These are phyloP conservation scores for Yamadazyma taylorii DNA, from an alignment of 1,139 yeast genomes.

Conservation along the genomic window DNA sequence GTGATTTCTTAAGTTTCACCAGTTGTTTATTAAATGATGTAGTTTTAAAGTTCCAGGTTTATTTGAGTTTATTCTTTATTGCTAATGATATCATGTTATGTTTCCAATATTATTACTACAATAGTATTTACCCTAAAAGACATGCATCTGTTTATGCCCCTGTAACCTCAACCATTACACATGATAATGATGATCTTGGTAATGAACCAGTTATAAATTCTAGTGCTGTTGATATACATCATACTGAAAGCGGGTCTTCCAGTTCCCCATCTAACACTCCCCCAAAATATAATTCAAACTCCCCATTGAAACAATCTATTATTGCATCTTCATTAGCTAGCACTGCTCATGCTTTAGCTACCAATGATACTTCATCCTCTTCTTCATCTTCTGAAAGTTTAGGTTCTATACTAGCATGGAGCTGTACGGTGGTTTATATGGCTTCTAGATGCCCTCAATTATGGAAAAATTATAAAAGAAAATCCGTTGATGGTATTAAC, in stretches of 20 bases:
- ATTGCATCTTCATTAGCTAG: constrained; percentile 26
- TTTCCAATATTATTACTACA: constrained; percentile 76
- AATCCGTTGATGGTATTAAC: constrained; percentile 83
- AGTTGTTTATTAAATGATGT: constrained; percentile 82
- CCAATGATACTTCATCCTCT: background rate
- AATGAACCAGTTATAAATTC: background rate
- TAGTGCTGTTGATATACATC: constrained; percentile 6
- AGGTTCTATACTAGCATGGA: constrained; percentile 75
- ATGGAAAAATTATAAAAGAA: constrained; percentile 67
- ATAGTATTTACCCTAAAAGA: constrained; percentile 33
- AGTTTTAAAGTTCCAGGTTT: constrained; percentile 68
- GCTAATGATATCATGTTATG: constrained; percentile 70
- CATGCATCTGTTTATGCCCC: constrained; percentile 10
- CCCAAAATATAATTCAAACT: constrained; percentile 21
- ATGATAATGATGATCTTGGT: constrained; percentile 6
- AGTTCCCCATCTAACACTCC: constrained; percentile 16
- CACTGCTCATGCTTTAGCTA: constrained; percentile 22
- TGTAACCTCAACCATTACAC: constrained; percentile 1
- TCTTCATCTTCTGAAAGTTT: constrained; percentile 17
- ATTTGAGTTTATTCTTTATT: constrained; percentile 73
- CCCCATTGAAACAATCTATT: constrained; percentile 5
- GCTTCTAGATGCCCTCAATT: constrained; percentile 85
- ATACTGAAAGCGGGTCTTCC: constrained; percentile 11
- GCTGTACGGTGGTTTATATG: constrained; percentile 73
- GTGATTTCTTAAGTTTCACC: constrained; percentile 76